Base-by-base conservation (phyloP, 1,284 basidiomycete species). In the Porogramme epimiltina region DNA sequence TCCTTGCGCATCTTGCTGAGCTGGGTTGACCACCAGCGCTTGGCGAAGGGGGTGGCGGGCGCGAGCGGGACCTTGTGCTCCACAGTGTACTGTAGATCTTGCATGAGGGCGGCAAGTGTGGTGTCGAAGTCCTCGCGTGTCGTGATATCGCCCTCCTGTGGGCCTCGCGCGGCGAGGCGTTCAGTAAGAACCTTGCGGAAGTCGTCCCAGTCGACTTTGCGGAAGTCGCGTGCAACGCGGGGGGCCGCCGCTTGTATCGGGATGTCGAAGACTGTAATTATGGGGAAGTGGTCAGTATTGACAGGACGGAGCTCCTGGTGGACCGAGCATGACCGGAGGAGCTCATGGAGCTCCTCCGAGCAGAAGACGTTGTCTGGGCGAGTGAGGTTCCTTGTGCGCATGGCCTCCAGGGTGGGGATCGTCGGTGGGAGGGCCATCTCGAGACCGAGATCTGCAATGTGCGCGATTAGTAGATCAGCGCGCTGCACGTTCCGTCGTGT, bases 281-380 rank as follows among this genome's bases (percentile, higher is more conserved):
- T 61, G 0, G 68, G 70, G 16, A 65, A 54, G 41, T 72, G 70
- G 46, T 72, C 69, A 13, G 65, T 62, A 2, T 42, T 38, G 0
- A 59, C 36, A 0, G 61, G 66, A 0, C 55, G 44, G 2, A 46
- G 26, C 0, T 55, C 51, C 0, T 58, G 62, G 2, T 33, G 2
- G 0, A 54, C 54, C 9, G 46, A 20, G 49, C 69, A 72, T 0
- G 44, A 34, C 3, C 56, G 38, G 10, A 73, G 44, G 3, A 22
- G 9, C 1, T 66, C 55, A 0, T 45, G 22, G 0, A 67, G 42
- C 3, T 34, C 31, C 0, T 20, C 22, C 0, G 63, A 54, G 44
- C 53, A 46, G 38, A 72, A 75, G 24, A 74, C 63, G 46, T 74
- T 73, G 58, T 74, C 71, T 0, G 70, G 67, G 0, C 66, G 43